Evolutionary conservation across 176 grass and related monocot genomes (phyloP).

Genomic region (Poa annua): DNA sequence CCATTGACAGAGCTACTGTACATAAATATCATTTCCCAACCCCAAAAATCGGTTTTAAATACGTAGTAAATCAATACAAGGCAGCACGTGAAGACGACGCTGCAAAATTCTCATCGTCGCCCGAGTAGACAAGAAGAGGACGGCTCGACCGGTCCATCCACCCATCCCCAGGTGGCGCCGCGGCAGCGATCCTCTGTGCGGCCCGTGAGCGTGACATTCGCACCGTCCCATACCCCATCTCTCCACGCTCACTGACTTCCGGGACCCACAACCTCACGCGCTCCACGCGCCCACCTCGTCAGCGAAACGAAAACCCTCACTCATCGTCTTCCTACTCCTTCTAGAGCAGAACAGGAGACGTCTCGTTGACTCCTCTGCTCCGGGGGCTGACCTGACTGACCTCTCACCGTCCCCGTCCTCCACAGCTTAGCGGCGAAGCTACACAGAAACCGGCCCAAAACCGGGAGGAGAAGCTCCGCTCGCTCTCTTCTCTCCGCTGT

Average conservation of each 20-base stretch:
- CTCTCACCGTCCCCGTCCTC: no score
- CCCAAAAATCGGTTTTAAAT: no score
- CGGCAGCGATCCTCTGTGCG: neutral
- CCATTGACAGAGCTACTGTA: no score
- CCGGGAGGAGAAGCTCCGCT: neutral
- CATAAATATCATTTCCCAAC: no score
- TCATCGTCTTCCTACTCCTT: neutral
- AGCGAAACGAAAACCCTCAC: conserved; percentile 3
- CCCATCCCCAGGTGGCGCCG: neutral
- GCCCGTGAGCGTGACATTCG: neutral
- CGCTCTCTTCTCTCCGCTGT: neutral
- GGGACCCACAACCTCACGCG: neutral
- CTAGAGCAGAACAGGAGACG: neutral
- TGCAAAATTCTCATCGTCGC: neutral
- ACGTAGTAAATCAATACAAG: no score
- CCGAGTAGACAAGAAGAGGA: neutral
- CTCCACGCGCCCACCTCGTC: neutral
- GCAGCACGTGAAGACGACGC: neutral
- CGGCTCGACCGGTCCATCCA: neutral
- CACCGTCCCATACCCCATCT: neutral
- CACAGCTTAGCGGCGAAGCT: conserved; percentile 39
- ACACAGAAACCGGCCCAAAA: neutral
- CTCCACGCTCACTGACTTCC: neutral
- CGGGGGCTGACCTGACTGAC: neutral
- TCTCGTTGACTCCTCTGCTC: conserved; percentile 22